Evolutionary conservation across 176 grass and related monocot species (phyloP).

Genomic region (Carex pumila): DNA sequence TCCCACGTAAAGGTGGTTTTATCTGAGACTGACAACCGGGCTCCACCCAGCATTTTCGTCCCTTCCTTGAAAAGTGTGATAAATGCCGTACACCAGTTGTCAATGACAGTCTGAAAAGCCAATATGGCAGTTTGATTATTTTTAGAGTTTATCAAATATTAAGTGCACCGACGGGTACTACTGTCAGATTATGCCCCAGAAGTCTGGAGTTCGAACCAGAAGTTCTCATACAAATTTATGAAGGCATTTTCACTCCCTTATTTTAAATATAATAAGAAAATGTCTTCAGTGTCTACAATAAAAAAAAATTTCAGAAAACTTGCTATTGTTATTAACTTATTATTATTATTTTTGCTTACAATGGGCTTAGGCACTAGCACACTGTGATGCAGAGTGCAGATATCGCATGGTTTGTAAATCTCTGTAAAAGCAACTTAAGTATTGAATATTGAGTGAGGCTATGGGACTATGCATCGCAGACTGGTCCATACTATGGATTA

Average conservation of each 20-base stretch:
- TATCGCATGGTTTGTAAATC: neutral
- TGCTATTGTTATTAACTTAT: too few relatives aligned
- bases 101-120: slow-evolving; percentile 51
- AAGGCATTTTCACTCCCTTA: neutral
- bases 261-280: neutral
- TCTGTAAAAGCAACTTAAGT: neutral
- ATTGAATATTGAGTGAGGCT: neutral
- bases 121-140: neutral
- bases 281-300: neutral
- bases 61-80: slow-evolving; percentile 82
- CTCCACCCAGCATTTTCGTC: slow-evolving; percentile 23
- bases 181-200: neutral
- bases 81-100: slow-evolving; percentile 77
- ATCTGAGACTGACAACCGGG: slow-evolving; percentile 19
- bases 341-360: neutral
- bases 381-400: neutral
- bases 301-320: too few relatives aligned
- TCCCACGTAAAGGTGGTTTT: slow-evolving; percentile 30
- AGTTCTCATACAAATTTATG: neutral
- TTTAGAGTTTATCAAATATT: neutral
- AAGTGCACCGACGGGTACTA: neutral
- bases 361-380: neutral
- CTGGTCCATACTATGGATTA: too few relatives aligned
- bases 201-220: neutral
- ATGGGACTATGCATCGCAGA: too few relatives aligned